Conservation (phyloP, 495 filamentous ascomycete genomes). For the Extremus antarcticus region DNA sequence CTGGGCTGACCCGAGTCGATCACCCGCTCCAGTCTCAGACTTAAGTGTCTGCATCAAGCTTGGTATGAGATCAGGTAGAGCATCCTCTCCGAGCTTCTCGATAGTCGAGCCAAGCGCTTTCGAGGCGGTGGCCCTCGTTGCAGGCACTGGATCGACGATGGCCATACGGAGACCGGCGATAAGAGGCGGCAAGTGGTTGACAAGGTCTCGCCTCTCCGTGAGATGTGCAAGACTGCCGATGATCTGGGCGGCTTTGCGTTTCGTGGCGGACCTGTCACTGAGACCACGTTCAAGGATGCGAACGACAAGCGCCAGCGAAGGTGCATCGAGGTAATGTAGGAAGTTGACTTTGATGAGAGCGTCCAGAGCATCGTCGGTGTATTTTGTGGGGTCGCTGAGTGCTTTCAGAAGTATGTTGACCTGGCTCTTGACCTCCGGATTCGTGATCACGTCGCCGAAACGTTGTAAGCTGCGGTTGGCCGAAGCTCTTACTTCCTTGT, state of each 20-base stretch:
- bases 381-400: constrained; percentile 91
- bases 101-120: constrained; percentile 90
- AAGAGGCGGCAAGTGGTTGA: constrained; percentile 81
- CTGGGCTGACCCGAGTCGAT: constrained; percentile 90
- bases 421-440: constrained; percentile 86
- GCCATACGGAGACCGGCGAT: constrained; percentile 83
- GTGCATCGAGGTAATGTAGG: constrained; percentile 90
- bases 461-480: constrained; percentile 93
- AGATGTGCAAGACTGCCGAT: constrained; percentile 95
- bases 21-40: constrained; percentile 90
- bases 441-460: constrained; percentile 96
- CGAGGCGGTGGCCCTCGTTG: constrained; percentile 92
- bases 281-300: constrained; percentile 91
- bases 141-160: constrained; percentile 88
- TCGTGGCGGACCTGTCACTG: constrained; percentile 80
- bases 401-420: constrained; percentile 90
- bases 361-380: constrained; percentile 91
- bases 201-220: constrained; percentile 88
- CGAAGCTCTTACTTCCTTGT: constrained; percentile 86
- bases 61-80: constrained; percentile 91
- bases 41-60: constrained; percentile 96
- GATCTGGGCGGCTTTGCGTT: constrained; percentile 89
- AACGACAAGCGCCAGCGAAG: constrained; percentile 85
- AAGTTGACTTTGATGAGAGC: constrained; percentile 91
- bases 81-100: constrained; percentile 95